phyloP scores from a whole-genome alignment of 1,284 basidiomycete genomes.

The Singerocomus rubriflavus region DNA sequence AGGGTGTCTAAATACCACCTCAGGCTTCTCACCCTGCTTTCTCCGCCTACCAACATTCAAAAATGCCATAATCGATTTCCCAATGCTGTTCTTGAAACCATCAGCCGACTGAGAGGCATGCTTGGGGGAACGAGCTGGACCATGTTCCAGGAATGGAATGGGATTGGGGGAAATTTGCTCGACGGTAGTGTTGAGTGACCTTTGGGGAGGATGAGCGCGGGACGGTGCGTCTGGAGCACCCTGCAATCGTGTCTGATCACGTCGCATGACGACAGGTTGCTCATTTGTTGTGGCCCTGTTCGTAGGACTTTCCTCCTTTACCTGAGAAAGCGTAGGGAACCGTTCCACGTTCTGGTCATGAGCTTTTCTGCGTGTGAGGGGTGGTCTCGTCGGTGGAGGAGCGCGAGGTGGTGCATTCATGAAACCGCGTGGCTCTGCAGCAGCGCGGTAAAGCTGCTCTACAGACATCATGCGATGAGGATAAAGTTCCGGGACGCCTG shows the following conservation, averaged over 20 bases:
- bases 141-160: conserved; percentile 10
- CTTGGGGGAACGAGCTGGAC: conserved; percentile 7
- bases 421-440: not conserved
- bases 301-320: conserved; percentile 8
- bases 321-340: conserved; percentile 20
- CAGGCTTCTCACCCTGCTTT: not conserved
- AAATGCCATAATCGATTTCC: conserved; percentile 8
- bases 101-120: conserved; percentile 8
- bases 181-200: not conserved
- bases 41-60: conserved; percentile 5
- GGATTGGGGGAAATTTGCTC: conserved; percentile 14
- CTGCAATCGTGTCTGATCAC: conserved; percentile 5
- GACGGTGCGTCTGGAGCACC: not conserved
- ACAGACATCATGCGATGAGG: conserved; percentile 14
- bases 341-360: not conserved
- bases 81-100: conserved; percentile 5
- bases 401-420: not conserved
- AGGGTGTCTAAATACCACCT: conserved; percentile 17
- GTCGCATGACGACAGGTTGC: not conserved
- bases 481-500: not conserved
- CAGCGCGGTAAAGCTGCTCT: not conserved
- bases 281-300: conserved; percentile 5
- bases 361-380: not conserved
- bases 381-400: not conserved
- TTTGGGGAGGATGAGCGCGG: not conserved